Evolutionary conservation across 306 rosid genomes (phyloP).

Genomic region (Benincasa hispida): DNA sequence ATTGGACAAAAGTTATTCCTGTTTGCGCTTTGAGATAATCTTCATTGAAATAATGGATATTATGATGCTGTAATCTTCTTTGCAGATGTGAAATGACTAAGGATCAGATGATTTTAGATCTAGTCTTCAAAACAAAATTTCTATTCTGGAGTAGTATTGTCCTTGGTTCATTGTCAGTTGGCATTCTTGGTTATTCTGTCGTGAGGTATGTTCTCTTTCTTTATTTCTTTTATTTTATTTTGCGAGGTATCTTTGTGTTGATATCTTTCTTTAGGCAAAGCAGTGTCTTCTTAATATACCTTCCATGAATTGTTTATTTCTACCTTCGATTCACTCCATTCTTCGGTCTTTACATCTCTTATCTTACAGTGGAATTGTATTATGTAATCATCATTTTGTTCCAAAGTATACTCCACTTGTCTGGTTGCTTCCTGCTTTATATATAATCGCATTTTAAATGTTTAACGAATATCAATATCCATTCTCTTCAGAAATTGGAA

Average conservation of each 20-base stretch:
- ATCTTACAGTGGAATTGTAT: too few relatives aligned
- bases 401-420: background rate
- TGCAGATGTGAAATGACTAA: constrained; percentile 67
- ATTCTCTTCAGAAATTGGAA: constrained; percentile 72
- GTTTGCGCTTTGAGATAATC: background rate
- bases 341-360: too few relatives aligned
- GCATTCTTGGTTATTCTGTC: constrained; percentile 63
- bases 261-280: background rate
- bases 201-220: constrained; percentile 18
- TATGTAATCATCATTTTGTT: too few relatives aligned
- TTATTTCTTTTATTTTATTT: background rate
- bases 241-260: constrained; percentile 10
- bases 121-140: constrained; percentile 31
- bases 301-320: background rate
- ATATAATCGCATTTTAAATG: background rate
- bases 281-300: background rate
- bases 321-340: too few relatives aligned
- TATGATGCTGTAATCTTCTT: constrained; percentile 9
- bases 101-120: constrained; percentile 70
- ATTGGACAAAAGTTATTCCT: background rate
- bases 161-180: constrained; percentile 63
- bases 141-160: constrained; percentile 51
- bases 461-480: background rate
- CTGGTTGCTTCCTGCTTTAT: background rate
- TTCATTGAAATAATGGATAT: background rate